phyloP scores from a whole-genome alignment of 2,329 filamentous ascomycete species.

The Trichocomaceae sp. region DNA sequence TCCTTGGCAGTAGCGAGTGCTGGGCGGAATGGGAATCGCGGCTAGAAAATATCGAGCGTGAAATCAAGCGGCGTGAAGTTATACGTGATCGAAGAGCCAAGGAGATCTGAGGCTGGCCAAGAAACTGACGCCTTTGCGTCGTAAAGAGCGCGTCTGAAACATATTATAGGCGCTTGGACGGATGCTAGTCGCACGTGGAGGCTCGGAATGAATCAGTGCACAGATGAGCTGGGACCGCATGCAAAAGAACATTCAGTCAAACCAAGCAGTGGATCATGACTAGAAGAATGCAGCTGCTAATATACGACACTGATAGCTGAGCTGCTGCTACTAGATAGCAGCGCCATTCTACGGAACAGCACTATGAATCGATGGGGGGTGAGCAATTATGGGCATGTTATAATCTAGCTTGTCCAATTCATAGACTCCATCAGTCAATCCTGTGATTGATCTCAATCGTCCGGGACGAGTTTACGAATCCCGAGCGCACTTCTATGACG shows the following conservation, averaged over 20 bases:
- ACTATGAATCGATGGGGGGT: neutral
- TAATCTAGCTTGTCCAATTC: neutral
- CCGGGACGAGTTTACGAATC: neutral
- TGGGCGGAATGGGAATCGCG: conserved; percentile 67
- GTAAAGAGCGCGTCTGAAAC: neutral
- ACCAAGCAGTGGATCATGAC: neutral
- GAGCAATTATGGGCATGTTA: neutral
- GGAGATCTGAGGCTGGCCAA: conserved; percentile 22
- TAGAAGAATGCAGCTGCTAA: neutral
- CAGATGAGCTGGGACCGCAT: too few relatives aligned
- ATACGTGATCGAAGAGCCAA: conserved; percentile 49
- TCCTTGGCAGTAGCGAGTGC: conserved; percentile 61
- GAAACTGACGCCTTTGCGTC: neutral
- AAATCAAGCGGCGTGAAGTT: conserved; percentile 58
- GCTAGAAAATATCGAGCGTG: conserved; percentile 58
- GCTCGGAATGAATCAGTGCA: neutral
- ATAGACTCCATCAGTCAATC: neutral
- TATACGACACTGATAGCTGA: neutral
- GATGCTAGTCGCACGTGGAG: neutral
- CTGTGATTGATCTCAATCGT: neutral
- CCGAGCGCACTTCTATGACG: neutral
- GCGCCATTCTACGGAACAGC: neutral
- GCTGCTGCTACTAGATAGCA: neutral
- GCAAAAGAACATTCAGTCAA: neutral
- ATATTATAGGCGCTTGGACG: too few relatives aligned